Conservation (phyloP, 2,329 filamentous ascomycete genomes). For the Fusarium papillatum region DNA sequence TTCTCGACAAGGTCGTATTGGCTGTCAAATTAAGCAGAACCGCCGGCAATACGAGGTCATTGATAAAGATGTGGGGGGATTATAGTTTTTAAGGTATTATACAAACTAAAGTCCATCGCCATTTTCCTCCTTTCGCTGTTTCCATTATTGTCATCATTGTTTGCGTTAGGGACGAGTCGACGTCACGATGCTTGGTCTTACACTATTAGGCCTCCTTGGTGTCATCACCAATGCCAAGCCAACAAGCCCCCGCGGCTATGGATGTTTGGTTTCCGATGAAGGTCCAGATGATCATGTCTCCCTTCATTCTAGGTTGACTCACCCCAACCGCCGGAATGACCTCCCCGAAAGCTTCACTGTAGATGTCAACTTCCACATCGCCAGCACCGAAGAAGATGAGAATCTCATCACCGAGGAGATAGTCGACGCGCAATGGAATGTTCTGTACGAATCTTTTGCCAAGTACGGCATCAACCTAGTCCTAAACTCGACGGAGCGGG, state of each 20-base stretch:
- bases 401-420: conserved; percentile 23
- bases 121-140: not conserved
- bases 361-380: conserved; percentile 44
- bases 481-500: conserved; percentile 40
- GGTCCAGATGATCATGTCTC: not conserved
- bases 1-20: not conserved
- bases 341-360: conserved; percentile 39
- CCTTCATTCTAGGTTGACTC: not conserved
- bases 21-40: not conserved
- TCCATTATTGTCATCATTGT: not conserved
- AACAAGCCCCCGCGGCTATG: not conserved
- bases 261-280: conserved; percentile 14
- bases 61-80: not conserved
- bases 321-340: not conserved
- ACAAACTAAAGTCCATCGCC: not conserved
- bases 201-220: not conserved
- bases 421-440: conserved; percentile 34
- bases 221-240: not conserved
- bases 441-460: conserved; percentile 36
- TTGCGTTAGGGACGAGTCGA: not conserved
- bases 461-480: conserved; percentile 38
- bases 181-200: not conserved
- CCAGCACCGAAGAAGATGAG: conserved; percentile 41
- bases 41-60: not conserved
- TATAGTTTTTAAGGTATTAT: not conserved